A percentile compares a stretch with the other conserved stretches of the same genome.
These are phyloP conservation scores for Heterococcus sp. DNA, from an alignment of 108 stramenopile species.

Conservation along the genomic window DNA sequence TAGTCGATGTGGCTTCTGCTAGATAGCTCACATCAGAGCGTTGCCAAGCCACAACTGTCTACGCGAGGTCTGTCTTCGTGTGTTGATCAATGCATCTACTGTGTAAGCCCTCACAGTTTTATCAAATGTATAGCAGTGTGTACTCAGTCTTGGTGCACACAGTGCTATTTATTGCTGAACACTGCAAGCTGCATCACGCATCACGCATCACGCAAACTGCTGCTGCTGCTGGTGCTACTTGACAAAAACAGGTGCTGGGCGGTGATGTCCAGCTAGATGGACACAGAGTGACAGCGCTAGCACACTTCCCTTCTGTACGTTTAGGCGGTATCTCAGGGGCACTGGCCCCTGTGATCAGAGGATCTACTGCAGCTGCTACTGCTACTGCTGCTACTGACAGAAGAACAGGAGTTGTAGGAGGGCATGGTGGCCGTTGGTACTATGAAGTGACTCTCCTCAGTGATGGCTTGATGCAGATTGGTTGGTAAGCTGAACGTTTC, in stretches of 20 bases:
- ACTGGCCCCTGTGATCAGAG: neutral
- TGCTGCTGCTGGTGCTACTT: neutral
- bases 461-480: conserved; percentile 61
- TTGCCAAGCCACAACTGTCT: no score
- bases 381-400: no score
- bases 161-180: no score
- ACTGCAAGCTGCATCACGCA: neutral
- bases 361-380: no score
- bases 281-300: conserved; percentile 10
- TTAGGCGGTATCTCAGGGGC: neutral
- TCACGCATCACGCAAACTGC: neutral
- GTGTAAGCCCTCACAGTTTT: neutral
- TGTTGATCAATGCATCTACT: neutral
- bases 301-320: conserved; percentile 52
- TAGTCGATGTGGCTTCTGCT: neutral
- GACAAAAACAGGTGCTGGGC: conserved; percentile 5
- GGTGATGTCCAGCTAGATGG: conserved; percentile 30
- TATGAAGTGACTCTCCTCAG: conserved; percentile 53
- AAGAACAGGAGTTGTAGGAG: neutral
- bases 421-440: conserved; percentile 50
- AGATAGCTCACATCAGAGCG: neutral
- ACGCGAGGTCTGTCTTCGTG: no score
- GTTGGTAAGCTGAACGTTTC: no score
- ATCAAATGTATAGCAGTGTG: neutral
- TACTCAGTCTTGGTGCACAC: no score